These are phyloP conservation scores for Naganishia kalamii DNA, from an alignment of 768 basidiomycete genomes.

Conservation along the genomic window DNA sequence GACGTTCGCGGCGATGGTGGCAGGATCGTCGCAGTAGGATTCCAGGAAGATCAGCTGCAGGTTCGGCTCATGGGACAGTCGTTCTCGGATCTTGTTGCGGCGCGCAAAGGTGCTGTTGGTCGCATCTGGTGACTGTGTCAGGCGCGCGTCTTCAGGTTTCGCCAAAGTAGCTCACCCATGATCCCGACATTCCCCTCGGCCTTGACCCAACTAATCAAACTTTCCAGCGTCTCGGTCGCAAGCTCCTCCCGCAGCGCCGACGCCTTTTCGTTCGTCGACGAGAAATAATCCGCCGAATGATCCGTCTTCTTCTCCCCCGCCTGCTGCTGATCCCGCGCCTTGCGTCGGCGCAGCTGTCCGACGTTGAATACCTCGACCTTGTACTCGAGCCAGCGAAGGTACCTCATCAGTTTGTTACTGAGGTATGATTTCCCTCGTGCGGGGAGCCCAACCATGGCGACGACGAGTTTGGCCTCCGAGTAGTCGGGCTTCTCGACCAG, in stretches of 20 bases:
- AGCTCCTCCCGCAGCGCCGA: constrained; percentile 70
- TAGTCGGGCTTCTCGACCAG: constrained; percentile 90
- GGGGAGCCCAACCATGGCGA: constrained; percentile 98
- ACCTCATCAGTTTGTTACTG: constrained; percentile 94
- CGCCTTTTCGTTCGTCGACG: constrained; percentile 72
- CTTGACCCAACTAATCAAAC: constrained; percentile 90
- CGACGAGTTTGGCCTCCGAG: constrained; percentile 94
- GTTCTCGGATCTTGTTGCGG: constrained; percentile 66
- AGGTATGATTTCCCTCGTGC: constrained; percentile 97
- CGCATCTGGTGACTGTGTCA: constrained; percentile 71
- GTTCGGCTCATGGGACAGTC: constrained; percentile 78
- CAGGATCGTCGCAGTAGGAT: constrained; percentile 88
- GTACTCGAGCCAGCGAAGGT: constrained; percentile 97
- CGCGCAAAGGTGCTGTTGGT: constrained; percentile 71
- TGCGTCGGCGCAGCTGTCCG: constrained; percentile 80
- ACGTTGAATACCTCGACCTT: constrained; percentile 98
- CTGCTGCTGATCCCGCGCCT: constrained; percentile 53
- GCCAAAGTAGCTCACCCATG: constrained; percentile 59
- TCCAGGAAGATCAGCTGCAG: constrained; percentile 89
- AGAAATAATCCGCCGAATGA: constrained; percentile 85
- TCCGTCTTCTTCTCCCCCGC: constrained; percentile 74
- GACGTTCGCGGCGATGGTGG: constrained; percentile 88
- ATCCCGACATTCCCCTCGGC: constrained; percentile 92
- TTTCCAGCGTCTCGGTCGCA: constrained; percentile 86
- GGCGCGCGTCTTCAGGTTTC: neutral